Conservation (phyloP, 2,329 filamentous ascomycete genomes). For the Diaporthe caulivora region DNA sequence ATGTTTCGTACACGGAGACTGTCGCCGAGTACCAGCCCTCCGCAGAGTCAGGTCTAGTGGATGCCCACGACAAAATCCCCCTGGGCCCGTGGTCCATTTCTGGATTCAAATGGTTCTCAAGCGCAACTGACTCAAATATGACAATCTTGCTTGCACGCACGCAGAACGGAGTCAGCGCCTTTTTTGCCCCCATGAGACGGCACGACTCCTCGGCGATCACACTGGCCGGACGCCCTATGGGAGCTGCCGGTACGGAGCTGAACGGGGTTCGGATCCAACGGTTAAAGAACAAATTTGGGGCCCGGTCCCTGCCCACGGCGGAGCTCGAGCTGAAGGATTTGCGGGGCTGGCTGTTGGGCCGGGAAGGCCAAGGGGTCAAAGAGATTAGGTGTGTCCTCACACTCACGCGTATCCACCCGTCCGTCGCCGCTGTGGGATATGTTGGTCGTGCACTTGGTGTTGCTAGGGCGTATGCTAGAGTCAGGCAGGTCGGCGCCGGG, state of each 20-base stretch:
- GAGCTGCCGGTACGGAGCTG: slow-evolving; percentile 56
- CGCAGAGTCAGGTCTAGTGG: slow-evolving; percentile 39
- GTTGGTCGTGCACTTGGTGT: slow-evolving; percentile 69
- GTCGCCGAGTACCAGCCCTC: slow-evolving; percentile 55
- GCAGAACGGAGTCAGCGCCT: slow-evolving; percentile 67
- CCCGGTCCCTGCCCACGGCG: slow-evolving; percentile 76
- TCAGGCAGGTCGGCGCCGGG: slow-evolving; percentile 64
- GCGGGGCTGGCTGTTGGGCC: slow-evolving; percentile 75
- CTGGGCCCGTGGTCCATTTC: slow-evolving; percentile 71
- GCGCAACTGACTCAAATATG: slow-evolving; percentile 75
- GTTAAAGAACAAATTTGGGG: slow-evolving; percentile 80
- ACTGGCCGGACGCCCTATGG: slow-evolving; percentile 26
- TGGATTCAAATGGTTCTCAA: slow-evolving; percentile 81
- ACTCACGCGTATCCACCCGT: slow-evolving; percentile 72
- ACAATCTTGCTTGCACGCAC: slow-evolving; percentile 74
- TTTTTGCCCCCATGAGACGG: slow-evolving; percentile 73
- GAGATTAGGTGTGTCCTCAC: slow-evolving; percentile 78
- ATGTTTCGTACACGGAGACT: slow-evolving; percentile 77
- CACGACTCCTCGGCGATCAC: slow-evolving; percentile 47
- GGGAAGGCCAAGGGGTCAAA: slow-evolving; percentile 74
- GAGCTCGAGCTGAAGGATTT: slow-evolving; percentile 76
- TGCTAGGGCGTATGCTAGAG: slow-evolving; percentile 68
- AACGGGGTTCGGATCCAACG: slow-evolving; percentile 78
- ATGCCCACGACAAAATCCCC: slow-evolving; percentile 47
- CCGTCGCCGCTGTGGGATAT: slow-evolving; percentile 64